These are phyloP conservation scores for Niveomyces coronatus DNA, from an alignment of 2,329 filamentous ascomycete genomes.

Conservation along the genomic window DNA sequence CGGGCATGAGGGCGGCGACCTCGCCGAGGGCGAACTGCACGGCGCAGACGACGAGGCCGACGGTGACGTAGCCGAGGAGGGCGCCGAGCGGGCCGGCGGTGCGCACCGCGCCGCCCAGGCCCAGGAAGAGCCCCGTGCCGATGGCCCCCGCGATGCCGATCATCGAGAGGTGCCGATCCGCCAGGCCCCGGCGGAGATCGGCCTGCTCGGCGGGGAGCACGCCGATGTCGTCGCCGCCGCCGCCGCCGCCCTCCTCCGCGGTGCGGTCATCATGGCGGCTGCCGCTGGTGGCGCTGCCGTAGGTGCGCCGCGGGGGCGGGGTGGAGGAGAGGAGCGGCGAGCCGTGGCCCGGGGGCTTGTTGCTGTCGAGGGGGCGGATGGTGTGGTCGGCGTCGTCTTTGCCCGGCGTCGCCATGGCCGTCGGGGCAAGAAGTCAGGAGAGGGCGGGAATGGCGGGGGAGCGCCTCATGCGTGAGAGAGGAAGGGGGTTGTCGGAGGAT, in stretches of 20 bases:
- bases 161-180: constrained; percentile 46
- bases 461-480: too few relatives aligned
- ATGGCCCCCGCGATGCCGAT: constrained; percentile 52
- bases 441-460: too few relatives aligned
- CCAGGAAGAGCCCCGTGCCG: constrained; percentile 50
- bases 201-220: constrained; percentile 31
- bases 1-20: constrained; percentile 47
- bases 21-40: constrained; percentile 51
- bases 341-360: too few relatives aligned
- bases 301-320: neutral
- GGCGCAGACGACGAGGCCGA: constrained; percentile 46
- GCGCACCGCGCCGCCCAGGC: constrained; percentile 43
- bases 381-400: too few relatives aligned
- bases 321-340: too few relatives aligned
- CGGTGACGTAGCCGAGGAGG: constrained; percentile 42
- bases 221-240: neutral
- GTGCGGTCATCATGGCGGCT: neutral
- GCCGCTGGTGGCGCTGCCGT: constrained; percentile 1
- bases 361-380: too few relatives aligned
- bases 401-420: too few relatives aligned
- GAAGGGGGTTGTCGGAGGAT: too few relatives aligned
- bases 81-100: constrained; percentile 38
- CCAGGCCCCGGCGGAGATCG: constrained; percentile 37
- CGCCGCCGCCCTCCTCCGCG: neutral
- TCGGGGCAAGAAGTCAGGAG: neutral